Conservation (phyloP, 2,329 filamentous ascomycete genomes). For the Clonostachys byssicola region DNA sequence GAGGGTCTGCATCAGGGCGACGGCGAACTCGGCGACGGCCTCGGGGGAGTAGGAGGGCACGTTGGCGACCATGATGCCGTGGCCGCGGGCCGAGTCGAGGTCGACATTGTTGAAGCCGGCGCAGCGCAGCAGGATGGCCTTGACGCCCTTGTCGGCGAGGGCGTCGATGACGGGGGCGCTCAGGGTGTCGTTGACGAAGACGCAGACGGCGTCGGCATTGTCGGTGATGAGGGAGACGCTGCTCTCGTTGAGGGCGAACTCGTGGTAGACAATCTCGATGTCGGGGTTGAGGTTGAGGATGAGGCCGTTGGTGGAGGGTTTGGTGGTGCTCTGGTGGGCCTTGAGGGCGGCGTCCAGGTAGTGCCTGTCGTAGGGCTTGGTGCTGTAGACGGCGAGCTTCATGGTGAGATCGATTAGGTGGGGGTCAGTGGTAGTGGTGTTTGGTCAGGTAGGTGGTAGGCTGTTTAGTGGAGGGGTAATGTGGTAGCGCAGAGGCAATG, state of each 20-base stretch:
- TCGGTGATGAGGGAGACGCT: slow-evolving; percentile 48
- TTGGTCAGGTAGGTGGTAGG: background rate
- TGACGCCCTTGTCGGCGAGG: slow-evolving; percentile 44
- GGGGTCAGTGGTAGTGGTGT: background rate
- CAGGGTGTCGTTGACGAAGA: slow-evolving; percentile 64
- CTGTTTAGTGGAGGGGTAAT: background rate
- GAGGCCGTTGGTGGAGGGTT: slow-evolving; percentile 16
- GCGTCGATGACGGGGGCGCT: slow-evolving; percentile 43
- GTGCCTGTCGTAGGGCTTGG: slow-evolving; percentile 58
- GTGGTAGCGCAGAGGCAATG: too few relatives aligned
- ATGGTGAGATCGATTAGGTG: slow-evolving; percentile 13
- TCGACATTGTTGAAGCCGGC: slow-evolving; percentile 68
- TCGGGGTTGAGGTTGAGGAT: too few relatives aligned
- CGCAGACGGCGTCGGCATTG: slow-evolving; percentile 54
- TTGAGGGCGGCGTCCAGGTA: slow-evolving; percentile 42
- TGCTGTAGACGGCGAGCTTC: slow-evolving; percentile 61
- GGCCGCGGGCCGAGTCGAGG: slow-evolving; percentile 45
- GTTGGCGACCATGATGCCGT: slow-evolving; percentile 58
- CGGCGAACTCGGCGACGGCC: slow-evolving; percentile 65
- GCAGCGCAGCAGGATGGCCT: slow-evolving; percentile 60
- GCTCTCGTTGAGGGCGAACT: slow-evolving; percentile 49
- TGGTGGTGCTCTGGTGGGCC: slow-evolving; percentile 16
- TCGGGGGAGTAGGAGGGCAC: slow-evolving; percentile 67
- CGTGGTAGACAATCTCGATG: slow-evolving; percentile 51
- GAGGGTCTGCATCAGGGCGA: slow-evolving; percentile 63